Base-by-base conservation (phyloP, 2,329 filamentous ascomycete genomes). In the Scedosporium minutisporum region DNA sequence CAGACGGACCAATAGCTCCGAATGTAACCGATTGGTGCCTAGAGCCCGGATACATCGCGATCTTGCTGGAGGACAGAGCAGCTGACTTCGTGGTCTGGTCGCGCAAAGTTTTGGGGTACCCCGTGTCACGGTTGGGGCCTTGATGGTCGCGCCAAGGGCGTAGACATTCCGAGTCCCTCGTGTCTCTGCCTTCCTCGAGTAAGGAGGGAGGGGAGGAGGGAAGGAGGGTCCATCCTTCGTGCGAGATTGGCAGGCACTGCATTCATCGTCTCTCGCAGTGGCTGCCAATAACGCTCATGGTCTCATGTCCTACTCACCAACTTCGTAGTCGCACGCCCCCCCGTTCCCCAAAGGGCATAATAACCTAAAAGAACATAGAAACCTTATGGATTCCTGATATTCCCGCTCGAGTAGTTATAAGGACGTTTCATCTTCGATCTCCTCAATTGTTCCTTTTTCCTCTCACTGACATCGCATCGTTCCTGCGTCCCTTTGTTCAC, bases 41-140 rank as follows among this genome's bases (percentile, higher is more conserved):
- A 29, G 25, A 53, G 48, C 21, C 48, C 58, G 14, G 16, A 29
- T n/a, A 9, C 25, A 9, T 25, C 55, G 10, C 58, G 23, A 27
- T 27, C 38, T 38, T 21, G 12, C 18, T n/a, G 12, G 6, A 41
- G 23, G 60, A 18, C 4, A 21, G 60, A 62, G 29, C 60, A 62
- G 60, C 60, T 62, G 60, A 62, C 60, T 62, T 62, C 60, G 60
- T 48, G 60, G 33, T 23, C 51, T 25, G 51, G 60, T 62, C 60
- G 60, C 60, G 60, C 48, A 53, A 41, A 21, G 51, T 42, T 41
- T 14, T 23, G n/a, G 29, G 38, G 57, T 59, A 38, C 18, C 57
- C 57, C n/a, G 57, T 59, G 29, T 38, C 33, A 38, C 38, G 29
- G 25, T 41, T 23, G 29, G 29, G 12, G n/a, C 29, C 27, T 44